Conservation (phyloP, 768 basidiomycete genomes). For the Amyloporia xantha region DNA sequence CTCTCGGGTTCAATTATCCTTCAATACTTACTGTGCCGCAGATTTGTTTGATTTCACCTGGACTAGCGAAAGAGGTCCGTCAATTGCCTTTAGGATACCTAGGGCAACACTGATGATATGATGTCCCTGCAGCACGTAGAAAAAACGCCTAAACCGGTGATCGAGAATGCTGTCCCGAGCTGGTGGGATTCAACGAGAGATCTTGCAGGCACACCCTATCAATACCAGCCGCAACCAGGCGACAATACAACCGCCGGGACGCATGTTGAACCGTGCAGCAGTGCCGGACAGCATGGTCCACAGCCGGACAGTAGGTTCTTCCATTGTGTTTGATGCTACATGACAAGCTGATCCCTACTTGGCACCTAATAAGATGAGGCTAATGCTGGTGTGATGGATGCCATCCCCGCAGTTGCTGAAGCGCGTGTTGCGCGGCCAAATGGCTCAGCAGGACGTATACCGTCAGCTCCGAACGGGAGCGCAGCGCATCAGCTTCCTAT, state of each 20-base stretch:
- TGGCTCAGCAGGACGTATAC: not conserved
- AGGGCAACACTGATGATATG: not conserved
- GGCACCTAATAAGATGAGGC: conserved; percentile 9
- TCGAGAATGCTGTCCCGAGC: conserved; percentile 11
- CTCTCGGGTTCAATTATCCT: not conserved
- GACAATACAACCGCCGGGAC: not conserved
- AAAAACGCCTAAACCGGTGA: conserved; percentile 16
- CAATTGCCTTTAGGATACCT: not conserved
- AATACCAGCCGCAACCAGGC: not conserved
- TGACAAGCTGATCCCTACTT: too few relatives aligned
- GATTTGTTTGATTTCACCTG: conserved; percentile 64
- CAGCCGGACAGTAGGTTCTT: too few relatives aligned
- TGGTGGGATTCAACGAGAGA: conserved; percentile 20
- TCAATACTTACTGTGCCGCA: conserved; percentile 19
- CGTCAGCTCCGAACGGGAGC: not conserved
- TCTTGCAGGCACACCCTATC: conserved; percentile 14
- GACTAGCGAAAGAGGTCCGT: conserved; percentile 60
- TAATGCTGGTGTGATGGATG: conserved; percentile 16
- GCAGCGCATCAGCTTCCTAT: conserved; percentile 9
- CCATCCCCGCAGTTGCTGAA: conserved; percentile 16
- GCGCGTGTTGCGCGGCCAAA: conserved; percentile 7
- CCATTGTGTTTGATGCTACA: too few relatives aligned
- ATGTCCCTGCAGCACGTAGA: conserved; percentile 19
- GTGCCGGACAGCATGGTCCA: too few relatives aligned
- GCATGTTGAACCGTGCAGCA: too few relatives aligned